A percentile compares a stretch with the other conserved stretches of the same genome.
Conservation (phyloP, 2,329 filamentous ascomycete species). For the Bipolaris cookei region DNA sequence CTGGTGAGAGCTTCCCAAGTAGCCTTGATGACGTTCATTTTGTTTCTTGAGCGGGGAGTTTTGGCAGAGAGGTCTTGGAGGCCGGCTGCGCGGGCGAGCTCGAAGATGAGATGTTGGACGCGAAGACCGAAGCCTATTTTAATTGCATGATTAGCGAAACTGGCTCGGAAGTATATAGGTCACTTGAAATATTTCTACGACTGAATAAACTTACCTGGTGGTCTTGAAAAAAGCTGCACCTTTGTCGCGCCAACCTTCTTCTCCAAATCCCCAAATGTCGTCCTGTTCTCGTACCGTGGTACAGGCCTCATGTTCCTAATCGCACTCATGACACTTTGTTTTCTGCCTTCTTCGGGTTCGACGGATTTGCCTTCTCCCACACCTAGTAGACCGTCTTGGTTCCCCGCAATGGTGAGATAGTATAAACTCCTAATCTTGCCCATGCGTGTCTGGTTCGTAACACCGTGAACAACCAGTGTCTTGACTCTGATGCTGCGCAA, state of each 20-base stretch:
- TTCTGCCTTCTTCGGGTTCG: conserved; percentile 69
- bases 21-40: conserved; percentile 98
- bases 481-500: conserved; percentile 68
- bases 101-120: conserved; percentile 88
- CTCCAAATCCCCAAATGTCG: conserved; percentile 84
- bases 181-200: too few relatives aligned
- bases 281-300: conserved; percentile 86
- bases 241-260: conserved; percentile 86
- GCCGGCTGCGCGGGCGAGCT: conserved; percentile 86
- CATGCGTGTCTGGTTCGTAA: conserved; percentile 93
- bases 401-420: conserved; percentile 81
- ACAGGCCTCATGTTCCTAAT: conserved; percentile 95
- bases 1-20: conserved; percentile 79
- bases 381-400: conserved; percentile 83
- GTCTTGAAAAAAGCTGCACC: conserved; percentile 79
- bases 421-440: conserved; percentile 86
- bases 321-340: conserved; percentile 79
- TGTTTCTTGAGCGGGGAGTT: conserved; percentile 86
- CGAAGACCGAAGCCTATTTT: conserved; percentile 88
- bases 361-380: conserved; percentile 89
- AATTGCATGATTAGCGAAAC: not conserved
- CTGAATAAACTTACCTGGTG: conserved; percentile 73
- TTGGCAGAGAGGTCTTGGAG: conserved; percentile 85
- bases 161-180: not conserved
- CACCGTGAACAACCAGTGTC: conserved; percentile 73